Conservation (phyloP, 2,329 filamentous ascomycete species). For the Trichoderma aggressivum region DNA sequence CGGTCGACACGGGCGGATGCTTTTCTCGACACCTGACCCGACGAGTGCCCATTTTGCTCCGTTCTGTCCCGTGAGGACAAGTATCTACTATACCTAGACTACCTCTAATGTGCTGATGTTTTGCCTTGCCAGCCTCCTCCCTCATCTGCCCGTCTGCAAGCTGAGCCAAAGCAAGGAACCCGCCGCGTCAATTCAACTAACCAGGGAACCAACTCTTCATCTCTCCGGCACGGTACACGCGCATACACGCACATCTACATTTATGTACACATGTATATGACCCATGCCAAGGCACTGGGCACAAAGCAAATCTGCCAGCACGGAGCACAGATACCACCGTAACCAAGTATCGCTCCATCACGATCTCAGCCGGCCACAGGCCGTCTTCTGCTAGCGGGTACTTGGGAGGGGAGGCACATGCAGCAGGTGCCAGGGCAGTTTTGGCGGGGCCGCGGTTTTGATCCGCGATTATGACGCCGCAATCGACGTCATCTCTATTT, state of each 20-base stretch:
- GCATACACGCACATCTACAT: neutral
- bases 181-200: neutral
- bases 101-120: neutral
- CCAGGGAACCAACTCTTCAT: neutral
- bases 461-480: constrained; percentile 7
- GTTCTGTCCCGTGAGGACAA: neutral
- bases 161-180: neutral
- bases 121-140: neutral
- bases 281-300: neutral
- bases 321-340: neutral
- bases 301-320: neutral
- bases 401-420: neutral
- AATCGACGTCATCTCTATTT: constrained; percentile 7
- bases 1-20: neutral
- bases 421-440: neutral
- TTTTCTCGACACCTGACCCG: neutral
- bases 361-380: neutral
- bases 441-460: neutral
- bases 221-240: neutral
- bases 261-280: neutral
- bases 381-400: neutral
- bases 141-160: neutral
- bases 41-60: neutral
- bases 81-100: neutral
- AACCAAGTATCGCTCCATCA: neutral